Percentiles rank a stretch among this genome's conserved stretches.
Conservation (phyloP, 306 rosid genomes). For the Abrus precatorius region DNA sequence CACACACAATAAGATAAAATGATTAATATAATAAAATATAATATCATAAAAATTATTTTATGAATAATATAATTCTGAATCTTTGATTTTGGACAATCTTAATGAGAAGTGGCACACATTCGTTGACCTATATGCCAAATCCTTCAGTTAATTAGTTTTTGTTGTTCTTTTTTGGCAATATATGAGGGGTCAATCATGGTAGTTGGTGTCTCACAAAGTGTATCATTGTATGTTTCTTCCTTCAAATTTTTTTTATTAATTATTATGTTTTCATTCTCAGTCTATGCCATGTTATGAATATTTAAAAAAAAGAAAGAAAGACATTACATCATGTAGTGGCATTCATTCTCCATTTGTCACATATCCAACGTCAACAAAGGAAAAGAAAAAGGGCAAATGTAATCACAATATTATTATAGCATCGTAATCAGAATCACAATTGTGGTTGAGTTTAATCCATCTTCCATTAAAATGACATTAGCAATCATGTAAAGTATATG, state of each 20-base stretch:
- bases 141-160: neutral
- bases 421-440: neutral
- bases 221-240: slow-evolving; percentile 28
- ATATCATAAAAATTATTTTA: no score
- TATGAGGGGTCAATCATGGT: slow-evolving; percentile 22
- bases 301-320: neutral
- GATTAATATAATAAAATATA: no score
- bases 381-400: neutral
- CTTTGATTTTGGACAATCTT: slow-evolving; percentile 21
- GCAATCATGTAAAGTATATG: neutral
- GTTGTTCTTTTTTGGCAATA: neutral
- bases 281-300: slow-evolving; percentile 20
- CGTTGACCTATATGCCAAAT: slow-evolving; percentile 23
- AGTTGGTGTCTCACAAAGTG: slow-evolving; percentile 46
- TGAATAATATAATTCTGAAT: neutral
- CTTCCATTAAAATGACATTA: neutral
- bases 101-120: slow-evolving; percentile 5
- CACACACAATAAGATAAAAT: no score
- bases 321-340: slow-evolving; percentile 7
- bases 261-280: neutral
- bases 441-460: neutral
- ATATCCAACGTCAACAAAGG: neutral
- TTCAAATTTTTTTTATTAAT: neutral
- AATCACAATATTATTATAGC: slow-evolving; percentile 4
- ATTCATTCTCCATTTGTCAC: slow-evolving; percentile 25